phyloP scores from a whole-genome alignment of 1,284 basidiomycete genomes.

The Tranzscheliella williamsii region DNA sequence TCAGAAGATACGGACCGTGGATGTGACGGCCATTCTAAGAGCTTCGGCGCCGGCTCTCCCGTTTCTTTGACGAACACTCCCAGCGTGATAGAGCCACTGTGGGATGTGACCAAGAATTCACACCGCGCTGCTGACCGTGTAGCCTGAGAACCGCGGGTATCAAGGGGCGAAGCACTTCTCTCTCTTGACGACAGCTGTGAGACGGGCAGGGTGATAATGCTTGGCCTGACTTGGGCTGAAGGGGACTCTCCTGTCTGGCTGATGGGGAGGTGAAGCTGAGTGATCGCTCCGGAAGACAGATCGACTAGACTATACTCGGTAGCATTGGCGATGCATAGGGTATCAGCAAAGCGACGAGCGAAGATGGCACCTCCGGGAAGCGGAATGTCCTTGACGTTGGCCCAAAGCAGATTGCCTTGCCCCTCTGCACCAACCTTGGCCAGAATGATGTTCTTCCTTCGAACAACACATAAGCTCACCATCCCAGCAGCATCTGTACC shows the following conservation, averaged over 20 bases:
- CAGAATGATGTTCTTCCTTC: slow-evolving; percentile 48
- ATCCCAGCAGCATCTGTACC: slow-evolving; percentile 35
- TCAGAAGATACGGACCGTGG: slow-evolving; percentile 51
- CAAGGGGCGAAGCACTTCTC: slow-evolving; percentile 7
- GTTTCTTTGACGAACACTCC: slow-evolving; percentile 54
- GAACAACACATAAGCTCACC: slow-evolving; percentile 52
- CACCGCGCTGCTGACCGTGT: slow-evolving; percentile 6
- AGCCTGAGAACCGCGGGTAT: slow-evolving; percentile 1
- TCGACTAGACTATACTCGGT: slow-evolving; percentile 53
- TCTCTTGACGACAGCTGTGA: neutral
- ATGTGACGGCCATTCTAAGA: slow-evolving; percentile 59
- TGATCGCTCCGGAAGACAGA: slow-evolving; percentile 35
- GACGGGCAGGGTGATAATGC: slow-evolving; percentile 44
- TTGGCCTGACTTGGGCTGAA: slow-evolving; percentile 50
- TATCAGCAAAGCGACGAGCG: slow-evolving; percentile 46
- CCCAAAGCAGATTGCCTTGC: slow-evolving; percentile 40
- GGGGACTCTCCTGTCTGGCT: slow-evolving; percentile 50
- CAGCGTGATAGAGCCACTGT: slow-evolving; percentile 48
- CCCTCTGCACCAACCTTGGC: slow-evolving; percentile 40
- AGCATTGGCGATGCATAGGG: slow-evolving; percentile 53
- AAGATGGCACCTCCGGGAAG: slow-evolving; percentile 53
- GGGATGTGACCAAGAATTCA: slow-evolving; percentile 57
- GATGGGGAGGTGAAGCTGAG: slow-evolving; percentile 56
- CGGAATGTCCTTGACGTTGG: slow-evolving; percentile 43
- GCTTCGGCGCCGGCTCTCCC: slow-evolving; percentile 53